Evolutionary conservation across 2,329 filamentous ascomycete genomes (phyloP).

Genomic region (Aspergillus nomiae): DNA sequence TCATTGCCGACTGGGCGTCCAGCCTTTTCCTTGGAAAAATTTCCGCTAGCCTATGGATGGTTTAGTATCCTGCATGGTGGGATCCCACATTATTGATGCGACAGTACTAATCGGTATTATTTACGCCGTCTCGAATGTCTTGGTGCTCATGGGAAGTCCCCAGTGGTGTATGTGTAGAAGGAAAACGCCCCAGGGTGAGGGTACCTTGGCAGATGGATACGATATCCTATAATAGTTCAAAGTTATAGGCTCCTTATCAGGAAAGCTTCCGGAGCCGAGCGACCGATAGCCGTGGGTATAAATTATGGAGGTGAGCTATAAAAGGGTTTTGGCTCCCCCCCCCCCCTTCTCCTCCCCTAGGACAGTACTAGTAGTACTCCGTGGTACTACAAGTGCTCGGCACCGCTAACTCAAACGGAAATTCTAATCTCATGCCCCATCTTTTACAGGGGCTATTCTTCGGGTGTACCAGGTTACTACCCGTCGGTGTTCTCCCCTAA

Average conservation of each 20-base stretch:
- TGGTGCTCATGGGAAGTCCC: background rate
- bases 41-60: conserved; percentile 14
- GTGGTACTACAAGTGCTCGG: background rate
- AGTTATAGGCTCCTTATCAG: background rate
- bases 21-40: conserved; percentile 17
- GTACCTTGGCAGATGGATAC: background rate
- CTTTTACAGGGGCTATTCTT: conserved; percentile 3
- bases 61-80: conserved; percentile 20
- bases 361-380: too few relatives aligned
- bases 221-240: background rate
- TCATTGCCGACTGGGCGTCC: conserved; percentile 6
- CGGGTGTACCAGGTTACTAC: conserved; percentile 5
- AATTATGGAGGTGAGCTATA: background rate
- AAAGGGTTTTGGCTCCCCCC: background rate
- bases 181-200: background rate
- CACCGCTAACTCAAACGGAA: conserved; percentile 3
- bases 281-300: background rate
- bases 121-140: background rate
- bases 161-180: background rate
- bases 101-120: conserved; percentile 6
- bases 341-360: background rate
- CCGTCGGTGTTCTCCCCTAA: background rate
- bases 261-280: background rate
- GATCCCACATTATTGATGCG: conserved; percentile 15
- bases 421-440: conserved; percentile 3